A percentile compares a stretch with the other conserved stretches of the same genome.
phyloP scores from a whole-genome alignment of 2,329 filamentous ascomycete species.

The Colletotrichum kahawae region DNA sequence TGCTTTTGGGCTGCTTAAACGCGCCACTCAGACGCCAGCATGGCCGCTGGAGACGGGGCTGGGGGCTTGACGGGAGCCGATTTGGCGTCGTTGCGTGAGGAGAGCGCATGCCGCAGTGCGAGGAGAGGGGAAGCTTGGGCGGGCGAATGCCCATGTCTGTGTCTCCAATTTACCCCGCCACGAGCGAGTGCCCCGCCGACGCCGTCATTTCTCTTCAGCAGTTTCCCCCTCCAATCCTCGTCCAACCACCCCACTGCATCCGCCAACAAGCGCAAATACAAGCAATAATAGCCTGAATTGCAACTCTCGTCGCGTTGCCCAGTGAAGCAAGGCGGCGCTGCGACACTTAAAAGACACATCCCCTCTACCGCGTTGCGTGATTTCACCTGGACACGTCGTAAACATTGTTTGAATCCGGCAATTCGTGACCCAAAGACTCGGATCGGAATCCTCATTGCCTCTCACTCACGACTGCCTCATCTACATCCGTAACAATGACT shows the following conservation, averaged over 20 bases:
- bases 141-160: neutral
- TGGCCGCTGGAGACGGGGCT: neutral
- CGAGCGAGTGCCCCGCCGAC: conserved; percentile 4
- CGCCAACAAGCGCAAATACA: conserved; percentile 10
- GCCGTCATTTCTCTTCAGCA: conserved; percentile 2
- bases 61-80: neutral
- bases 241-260: conserved; percentile 2
- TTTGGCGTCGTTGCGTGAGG: neutral
- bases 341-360: neutral
- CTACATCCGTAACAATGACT: conserved; percentile 37
- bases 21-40: conserved; percentile 7
- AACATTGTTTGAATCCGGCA: neutral
- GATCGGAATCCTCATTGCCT: neutral
- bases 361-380: neutral
- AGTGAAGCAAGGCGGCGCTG: neutral
- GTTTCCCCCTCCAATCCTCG: conserved; percentile 1
- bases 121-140: neutral
- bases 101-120: neutral
- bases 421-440: neutral
- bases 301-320: neutral
- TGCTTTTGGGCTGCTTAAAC: neutral
- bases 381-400: neutral
- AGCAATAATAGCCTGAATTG: conserved; percentile 21
- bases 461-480: neutral
- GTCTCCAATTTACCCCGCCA: conserved; percentile 23